Evolutionary conservation across 108 stramenopile species (phyloP).

Genomic region (Schizochytrium sp.): DNA sequence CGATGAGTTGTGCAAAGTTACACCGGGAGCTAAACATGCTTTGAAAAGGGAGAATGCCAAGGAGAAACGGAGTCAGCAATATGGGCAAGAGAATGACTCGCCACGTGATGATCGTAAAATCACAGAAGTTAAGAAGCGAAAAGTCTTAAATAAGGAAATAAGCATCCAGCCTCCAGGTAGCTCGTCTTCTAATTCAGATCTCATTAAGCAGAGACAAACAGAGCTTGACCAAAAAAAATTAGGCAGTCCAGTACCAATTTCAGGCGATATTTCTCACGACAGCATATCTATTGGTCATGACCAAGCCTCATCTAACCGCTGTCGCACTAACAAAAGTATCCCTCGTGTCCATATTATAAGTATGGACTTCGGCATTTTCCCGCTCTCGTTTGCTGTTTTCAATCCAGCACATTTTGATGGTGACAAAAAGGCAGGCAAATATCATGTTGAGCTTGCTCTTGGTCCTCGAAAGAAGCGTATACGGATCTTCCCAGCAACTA

Average conservation of each 20-base stretch:
- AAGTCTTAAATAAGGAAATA: too few species aligned
- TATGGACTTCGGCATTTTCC: neutral
- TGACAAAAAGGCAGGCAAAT: neutral
- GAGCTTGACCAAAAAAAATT: too few species aligned
- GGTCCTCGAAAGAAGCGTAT: neutral
- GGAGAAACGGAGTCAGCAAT: neutral
- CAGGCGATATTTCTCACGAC: too few species aligned
- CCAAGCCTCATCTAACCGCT: too few species aligned
- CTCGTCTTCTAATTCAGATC: too few species aligned
- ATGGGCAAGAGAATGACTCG: neutral
- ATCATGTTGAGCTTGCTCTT: neutral
- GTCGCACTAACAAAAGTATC: too few species aligned
- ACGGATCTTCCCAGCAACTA: neutral
- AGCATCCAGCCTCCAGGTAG: too few species aligned
- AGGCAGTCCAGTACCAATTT: too few species aligned
- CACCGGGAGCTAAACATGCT: neutral
- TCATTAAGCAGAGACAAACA: too few species aligned
- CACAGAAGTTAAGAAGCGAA: too few species aligned
- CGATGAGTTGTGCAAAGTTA: neutral
- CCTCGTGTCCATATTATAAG: neutral
- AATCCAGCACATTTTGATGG: neutral
- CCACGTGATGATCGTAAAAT: too few species aligned
- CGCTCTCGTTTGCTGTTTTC: neutral
- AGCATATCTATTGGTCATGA: too few species aligned
- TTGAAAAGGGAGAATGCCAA: neutral